These are phyloP conservation scores for Trametes cingulata DNA, from an alignment of 768 basidiomycete genomes.

Conservation along the genomic window DNA sequence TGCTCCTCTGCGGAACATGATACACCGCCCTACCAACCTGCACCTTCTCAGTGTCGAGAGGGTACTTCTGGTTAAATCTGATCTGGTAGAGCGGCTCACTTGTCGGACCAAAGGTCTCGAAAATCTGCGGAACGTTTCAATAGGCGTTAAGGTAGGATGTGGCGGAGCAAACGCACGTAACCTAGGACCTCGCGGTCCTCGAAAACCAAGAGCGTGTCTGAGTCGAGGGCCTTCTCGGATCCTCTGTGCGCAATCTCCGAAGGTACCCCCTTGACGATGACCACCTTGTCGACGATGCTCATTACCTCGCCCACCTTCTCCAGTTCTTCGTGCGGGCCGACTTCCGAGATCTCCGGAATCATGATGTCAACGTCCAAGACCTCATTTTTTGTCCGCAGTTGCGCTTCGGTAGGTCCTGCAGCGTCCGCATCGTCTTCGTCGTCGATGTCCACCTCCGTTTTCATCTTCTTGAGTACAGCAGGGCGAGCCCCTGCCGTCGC, in stretches of 20 bases:
- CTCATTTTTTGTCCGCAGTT: slow-evolving; percentile 73
- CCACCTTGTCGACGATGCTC: slow-evolving; percentile 70
- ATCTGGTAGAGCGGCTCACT: slow-evolving; percentile 88
- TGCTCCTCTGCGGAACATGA: slow-evolving; percentile 78
- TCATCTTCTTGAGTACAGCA: background rate
- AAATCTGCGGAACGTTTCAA: slow-evolving; percentile 40
- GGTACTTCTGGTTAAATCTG: slow-evolving; percentile 68
- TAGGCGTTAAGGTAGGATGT: background rate
- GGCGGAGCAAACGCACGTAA: slow-evolving; percentile 57
- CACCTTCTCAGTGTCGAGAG: slow-evolving; percentile 59
- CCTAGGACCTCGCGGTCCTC: slow-evolving; percentile 89
- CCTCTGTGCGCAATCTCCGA: slow-evolving; percentile 44
- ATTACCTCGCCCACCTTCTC: slow-evolving; percentile 79
- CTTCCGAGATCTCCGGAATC: slow-evolving; percentile 63
- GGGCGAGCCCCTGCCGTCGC: slow-evolving; percentile 22
- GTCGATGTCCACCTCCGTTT: slow-evolving; percentile 39
- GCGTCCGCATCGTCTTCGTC: slow-evolving; percentile 57
- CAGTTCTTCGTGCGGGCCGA: slow-evolving; percentile 63
- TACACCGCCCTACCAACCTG: slow-evolving; percentile 66
- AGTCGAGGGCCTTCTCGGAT: slow-evolving; percentile 73
- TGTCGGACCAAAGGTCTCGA: slow-evolving; percentile 96
- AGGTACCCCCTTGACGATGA: slow-evolving; percentile 67
- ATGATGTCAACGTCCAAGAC: slow-evolving; percentile 55
- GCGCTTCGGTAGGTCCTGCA: slow-evolving; percentile 39
- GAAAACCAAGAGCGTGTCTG: slow-evolving; percentile 88